Evolutionary conservation across 176 grass and related monocot genomes (phyloP).

Genomic region (Aechmea fasciata): DNA sequence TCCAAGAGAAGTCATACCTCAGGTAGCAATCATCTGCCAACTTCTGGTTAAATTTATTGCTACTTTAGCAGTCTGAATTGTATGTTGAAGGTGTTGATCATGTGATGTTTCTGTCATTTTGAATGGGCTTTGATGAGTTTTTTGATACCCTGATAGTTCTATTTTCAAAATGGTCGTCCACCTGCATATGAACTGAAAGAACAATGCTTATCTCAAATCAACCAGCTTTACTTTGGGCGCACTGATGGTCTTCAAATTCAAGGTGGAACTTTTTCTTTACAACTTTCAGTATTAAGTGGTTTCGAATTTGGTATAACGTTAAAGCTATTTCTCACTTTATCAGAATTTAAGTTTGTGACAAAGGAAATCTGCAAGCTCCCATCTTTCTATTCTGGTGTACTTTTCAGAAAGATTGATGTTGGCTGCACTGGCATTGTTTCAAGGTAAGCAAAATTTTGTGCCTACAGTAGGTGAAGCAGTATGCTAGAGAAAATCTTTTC

Average conservation of each 20-base stretch:
- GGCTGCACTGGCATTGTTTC: conserved; percentile 44
- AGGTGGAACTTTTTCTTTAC: conserved; percentile 27
- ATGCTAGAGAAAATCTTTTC: not conserved
- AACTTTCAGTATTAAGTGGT: not conserved
- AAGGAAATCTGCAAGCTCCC: conserved; percentile 97
- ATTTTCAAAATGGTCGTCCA: conserved; percentile 68
- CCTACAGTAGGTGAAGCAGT: not conserved
- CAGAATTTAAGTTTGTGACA: conserved; percentile 84
- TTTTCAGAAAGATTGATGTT: conserved; percentile 77
- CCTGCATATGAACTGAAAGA: conserved; percentile 45
- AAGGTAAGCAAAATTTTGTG: conserved; percentile 37
- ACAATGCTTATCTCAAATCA: conserved; percentile 43
- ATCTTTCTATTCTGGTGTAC: conserved; percentile 60
- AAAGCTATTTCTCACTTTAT: not conserved
- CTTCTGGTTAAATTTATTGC: conserved; percentile 11
- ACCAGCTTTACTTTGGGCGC: conserved; percentile 60
- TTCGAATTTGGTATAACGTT: not conserved
- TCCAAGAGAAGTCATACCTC: conserved; percentile 72
- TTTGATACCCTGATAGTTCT: conserved; percentile 45
- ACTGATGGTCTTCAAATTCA: conserved; percentile 55
- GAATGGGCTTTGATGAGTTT: not conserved
- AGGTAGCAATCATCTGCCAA: conserved; percentile 36
- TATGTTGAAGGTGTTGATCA: conserved; percentile 1
- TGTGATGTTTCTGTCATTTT: conserved; percentile 1
- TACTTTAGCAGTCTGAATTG: not conserved